Evolutionary conservation across 208 protist species (phyloP), one percentile per base, ranked within the genome.

Genomic region (Leishmania turanica): DNA sequence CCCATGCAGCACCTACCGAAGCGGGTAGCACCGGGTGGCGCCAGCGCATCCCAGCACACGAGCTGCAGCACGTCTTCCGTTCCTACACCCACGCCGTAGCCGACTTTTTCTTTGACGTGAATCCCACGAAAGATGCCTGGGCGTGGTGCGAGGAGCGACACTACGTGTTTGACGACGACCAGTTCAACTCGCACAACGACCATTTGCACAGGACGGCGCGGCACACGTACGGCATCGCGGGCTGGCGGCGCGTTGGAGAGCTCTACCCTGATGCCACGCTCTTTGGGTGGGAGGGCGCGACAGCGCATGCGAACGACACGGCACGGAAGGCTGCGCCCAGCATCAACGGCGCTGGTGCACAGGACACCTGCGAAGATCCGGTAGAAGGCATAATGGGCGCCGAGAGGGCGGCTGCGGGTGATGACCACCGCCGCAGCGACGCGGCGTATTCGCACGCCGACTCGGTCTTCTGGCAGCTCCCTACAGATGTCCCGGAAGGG

Each of bases 211-310:
- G 81, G 49, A 81, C 73, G 11, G 88, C 88, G 51, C 88, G 81
- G 49, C 49, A 60, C 54, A 76, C 86, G 31, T 96, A 95, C 81
- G 80, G 82, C 72, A 88, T 94, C 37, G 66, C 83, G 0, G 68
- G 78, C 8, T 98, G 93, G 93, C 86, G 84, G 34, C 94, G 94
- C 69, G 45, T 96, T 21, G 72, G 78, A 1, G 91, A 96, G 80
- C 77, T 96, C 42, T 94, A 86, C 80, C 90, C 88, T 5, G 81
- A 85, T 8, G 88, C 90, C 11, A 86, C 53, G 17, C 80, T 97
- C 17, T 92, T 96, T 76, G 90, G 82, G 31, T 51, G 9, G 24
- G 53, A 42, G 37, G 40, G 62, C n/a, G 70, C 47, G 42, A 21
- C 49, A 49, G 31, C 21, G 37, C 3, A 6, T 9, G 17, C 24